Base-by-base conservation (phyloP, 2,329 filamentous ascomycete genomes). In the Endoconidiophora polonica region DNA sequence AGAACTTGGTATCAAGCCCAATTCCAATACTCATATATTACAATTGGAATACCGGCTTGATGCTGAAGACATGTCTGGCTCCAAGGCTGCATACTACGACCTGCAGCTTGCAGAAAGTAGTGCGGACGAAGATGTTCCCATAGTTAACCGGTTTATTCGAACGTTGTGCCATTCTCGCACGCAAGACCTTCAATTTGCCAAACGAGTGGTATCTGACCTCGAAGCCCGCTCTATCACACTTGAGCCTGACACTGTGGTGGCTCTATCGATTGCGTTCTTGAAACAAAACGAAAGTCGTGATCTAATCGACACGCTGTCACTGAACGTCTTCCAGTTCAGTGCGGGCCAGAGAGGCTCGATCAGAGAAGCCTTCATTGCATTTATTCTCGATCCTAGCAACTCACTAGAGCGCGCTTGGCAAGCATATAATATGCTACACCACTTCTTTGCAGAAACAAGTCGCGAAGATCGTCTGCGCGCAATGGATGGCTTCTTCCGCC, bases 401-500 rank as follows among this genome's bases (percentile, higher is more conserved):
- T 80, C 72, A 52, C 82, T 77, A 3, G 72, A 77, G 3, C 72
- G 79, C 46, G 72, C 72, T 1, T 82, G 79, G 79, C 72, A 75
- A 46, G 69, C 70, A 4, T 83, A 82, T 71, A 59, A 83, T 70
- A 64, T 82, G n/a, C 63, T 81, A 26, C 70, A 74, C 6, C 74
- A 79, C 51, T 74, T 76, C 60, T 81, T 81, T 62, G 71, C 75
- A 5, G 79, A 82, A 58, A 81, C 81, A 1, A 70, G 76, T n/a
- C 70, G 77, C 4, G 67, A 71, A 2, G 70, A 75, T 46, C 81
- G 90, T 7, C 77, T 80, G 12, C 64, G 71, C 23, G 69, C 95
- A 42, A 94, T 98, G 84, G 73, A 80, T 20, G 70, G 74, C 20
- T 95, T 96, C 65, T 94, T 93, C 60, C 66, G 72, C 5, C 80